Evolutionary conservation across 148 eudicot genomes (phyloP), one percentile per base, ranked within the genome.

Genomic region (Rhododendron henanense): DNA sequence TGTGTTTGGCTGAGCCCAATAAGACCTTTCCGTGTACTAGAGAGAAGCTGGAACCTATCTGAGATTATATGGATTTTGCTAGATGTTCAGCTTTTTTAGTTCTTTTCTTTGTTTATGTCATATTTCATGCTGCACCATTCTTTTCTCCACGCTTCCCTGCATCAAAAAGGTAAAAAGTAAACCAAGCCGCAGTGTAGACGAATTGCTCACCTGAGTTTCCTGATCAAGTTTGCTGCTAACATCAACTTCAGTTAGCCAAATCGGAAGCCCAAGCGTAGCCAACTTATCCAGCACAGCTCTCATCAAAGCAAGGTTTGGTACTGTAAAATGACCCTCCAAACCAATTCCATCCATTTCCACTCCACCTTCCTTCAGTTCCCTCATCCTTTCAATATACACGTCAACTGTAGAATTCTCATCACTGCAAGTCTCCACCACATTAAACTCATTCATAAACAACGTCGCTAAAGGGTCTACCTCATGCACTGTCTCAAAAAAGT

Each of bases 211-310:
- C 94, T 96, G 98, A 31, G 88, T 88, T 85, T 94, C 87, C 61
- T 92, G 84, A 87, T 90, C 92, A 84, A 92, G 33, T 37, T 84
- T 87, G 21, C 87, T 84, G 83, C 92, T 90, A n/a, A 97, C 91
- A 87, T 97, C 99, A 65, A 95, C 93, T 74, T 95, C 99, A 28
- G 99, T 97, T 39, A 97, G 89, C 99, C 98, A 97, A 84, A 95
- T 92, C 2, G 99, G 98, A 82, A 94, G 92, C 48, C 91, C 90
- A 14, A 97, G 89, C 5, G 93, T 94, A 19, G 92, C 93, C 81
- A 97, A 88, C 83, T 97, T 97, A 87, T 97, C 99, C 19, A 97
- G 83, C 51, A 89, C 84, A 41, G 90, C 98, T 75, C 99, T 92
- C 81, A 95, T 94, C 19, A 95, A 87, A 10, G 98, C 95, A 84